Base-by-base conservation (phyloP, 2,329 filamentous ascomycete species). In the Exophiala sp. region DNA sequence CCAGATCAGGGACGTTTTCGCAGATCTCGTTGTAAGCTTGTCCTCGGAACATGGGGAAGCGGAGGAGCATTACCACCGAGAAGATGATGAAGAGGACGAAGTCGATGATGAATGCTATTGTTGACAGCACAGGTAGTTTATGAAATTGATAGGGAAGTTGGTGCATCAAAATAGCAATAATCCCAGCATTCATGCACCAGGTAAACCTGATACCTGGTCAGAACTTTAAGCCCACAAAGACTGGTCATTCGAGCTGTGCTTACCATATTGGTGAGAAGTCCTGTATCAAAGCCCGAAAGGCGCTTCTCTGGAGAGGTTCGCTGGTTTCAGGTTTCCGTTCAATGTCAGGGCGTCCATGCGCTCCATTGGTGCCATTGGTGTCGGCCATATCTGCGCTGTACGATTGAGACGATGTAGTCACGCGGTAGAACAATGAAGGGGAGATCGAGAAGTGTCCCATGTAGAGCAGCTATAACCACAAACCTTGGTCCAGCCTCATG, bases 71-170 rank as follows among this genome's bases (percentile, higher is more conserved):
- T n/a, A 69, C 18, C 33, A 58, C 29, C 3, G 71, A 54, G 34
- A 64, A 62, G 3, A 66, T 10, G 1, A 63, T 43, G 1, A 73
- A 65, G 1, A 72, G 57, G 1, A 65, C 62, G 6, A 75, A 69
- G 3, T 66, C 69, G 44, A 71, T 66, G 14, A 71, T 64, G 69
- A 71, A 75, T 24, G 72, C 63, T 35, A 74, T 66, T 38, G 67
- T 65, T 12, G 70, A 66, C 35, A 75, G 64, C 18, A 66, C 67
- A 12, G 55, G 52, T 2, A 75, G 62, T 3, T 69, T 71, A 1
- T 55, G 51, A 58, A 75, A 75, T 56, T 73, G 72, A 54, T 75
- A 75, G 5, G 60, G 60, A 5, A 53, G 52, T 46, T 58, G 55
- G 21, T 66, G 65, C 5, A 63, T 51, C 32, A 61, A 39, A 12